phyloP scores from a whole-genome alignment of 768 basidiomycete species.

The Leccinum variicolor region DNA sequence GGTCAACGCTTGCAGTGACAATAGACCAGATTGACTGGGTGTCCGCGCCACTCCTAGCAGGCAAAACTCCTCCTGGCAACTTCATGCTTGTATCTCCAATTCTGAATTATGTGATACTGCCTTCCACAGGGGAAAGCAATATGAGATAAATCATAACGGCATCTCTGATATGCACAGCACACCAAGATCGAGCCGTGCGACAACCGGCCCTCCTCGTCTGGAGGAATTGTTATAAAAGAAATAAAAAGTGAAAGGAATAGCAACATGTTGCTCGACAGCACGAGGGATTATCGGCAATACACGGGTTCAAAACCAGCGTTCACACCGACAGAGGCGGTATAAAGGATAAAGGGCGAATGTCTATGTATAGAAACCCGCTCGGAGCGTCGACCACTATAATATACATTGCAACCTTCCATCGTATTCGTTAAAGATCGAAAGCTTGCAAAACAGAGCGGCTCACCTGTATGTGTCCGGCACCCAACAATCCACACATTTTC shows the following conservation, averaged over 20 bases:
- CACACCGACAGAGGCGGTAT: neutral
- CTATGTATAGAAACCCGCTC: neutral
- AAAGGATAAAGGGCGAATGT: too few relatives aligned
- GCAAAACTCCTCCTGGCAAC: too few relatives aligned
- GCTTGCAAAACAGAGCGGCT: neutral
- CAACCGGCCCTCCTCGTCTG: neutral
- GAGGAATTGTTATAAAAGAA: neutral
- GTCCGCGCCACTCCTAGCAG: too few relatives aligned
- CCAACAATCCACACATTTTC: neutral
- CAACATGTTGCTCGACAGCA: slow-evolving; percentile 16
- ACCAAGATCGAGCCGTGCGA: neutral
- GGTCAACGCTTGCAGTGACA: too few relatives aligned
- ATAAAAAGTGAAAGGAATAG: neutral
- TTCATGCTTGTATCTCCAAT: too few relatives aligned
- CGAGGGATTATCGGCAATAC: slow-evolving; percentile 8
- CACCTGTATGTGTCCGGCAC: slow-evolving; percentile 1
- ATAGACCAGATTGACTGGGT: too few relatives aligned
- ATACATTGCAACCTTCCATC: neutral
- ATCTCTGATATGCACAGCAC: slow-evolving; percentile 18
- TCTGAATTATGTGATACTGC: too few relatives aligned
- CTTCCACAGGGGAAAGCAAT: neutral
- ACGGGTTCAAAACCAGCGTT: slow-evolving; percentile 5
- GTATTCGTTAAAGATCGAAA: neutral
- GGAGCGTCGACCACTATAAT: neutral
- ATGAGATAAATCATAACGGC: slow-evolving; percentile 1